These are phyloP conservation scores for Cercospora beticola DNA, from an alignment of 2,329 filamentous ascomycete species.

Conservation along the genomic window DNA sequence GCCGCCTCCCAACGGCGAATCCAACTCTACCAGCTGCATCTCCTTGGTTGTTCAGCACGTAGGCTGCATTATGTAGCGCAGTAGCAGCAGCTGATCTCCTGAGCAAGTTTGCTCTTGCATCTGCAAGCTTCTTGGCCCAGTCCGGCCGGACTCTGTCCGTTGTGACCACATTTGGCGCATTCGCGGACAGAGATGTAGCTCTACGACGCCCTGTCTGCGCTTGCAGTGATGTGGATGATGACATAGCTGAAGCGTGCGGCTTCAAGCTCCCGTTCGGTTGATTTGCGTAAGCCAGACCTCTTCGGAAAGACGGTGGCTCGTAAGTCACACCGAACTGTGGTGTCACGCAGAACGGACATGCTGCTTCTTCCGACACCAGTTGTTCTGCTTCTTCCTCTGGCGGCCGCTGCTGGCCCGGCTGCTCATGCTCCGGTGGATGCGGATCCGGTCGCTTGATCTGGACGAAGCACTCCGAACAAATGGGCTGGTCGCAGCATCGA, in stretches of 20 bases:
- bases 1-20: slow-evolving; percentile 51
- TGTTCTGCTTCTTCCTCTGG: slow-evolving; percentile 55
- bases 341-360: slow-evolving; percentile 92
- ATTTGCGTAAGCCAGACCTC: slow-evolving; percentile 71
- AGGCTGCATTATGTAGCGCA: slow-evolving; percentile 90
- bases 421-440: slow-evolving; percentile 71
- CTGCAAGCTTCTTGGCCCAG: slow-evolving; percentile 85
- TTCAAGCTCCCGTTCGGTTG: slow-evolving; percentile 52
- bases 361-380: slow-evolving; percentile 85
- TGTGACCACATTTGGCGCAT: slow-evolving; percentile 80
- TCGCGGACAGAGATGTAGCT: slow-evolving; percentile 74
- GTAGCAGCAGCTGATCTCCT: slow-evolving; percentile 89
- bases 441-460: slow-evolving; percentile 96
- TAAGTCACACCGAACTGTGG: slow-evolving; percentile 97
- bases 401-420: slow-evolving; percentile 37
- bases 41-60: slow-evolving; percentile 68
- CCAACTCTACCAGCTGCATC: slow-evolving; percentile 24
- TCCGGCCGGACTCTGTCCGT: slow-evolving; percentile 91
- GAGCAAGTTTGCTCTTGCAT: slow-evolving; percentile 80
- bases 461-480: slow-evolving; percentile 98
- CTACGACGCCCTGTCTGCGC: slow-evolving; percentile 53
- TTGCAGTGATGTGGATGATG: slow-evolving; percentile 77
- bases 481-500: slow-evolving; percentile 90
- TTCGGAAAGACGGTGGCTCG: slow-evolving; percentile 80
- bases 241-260: slow-evolving; percentile 69